Conservation (phyloP, 192 early-diverging fungal species). For the Linnemannia exigua region DNA sequence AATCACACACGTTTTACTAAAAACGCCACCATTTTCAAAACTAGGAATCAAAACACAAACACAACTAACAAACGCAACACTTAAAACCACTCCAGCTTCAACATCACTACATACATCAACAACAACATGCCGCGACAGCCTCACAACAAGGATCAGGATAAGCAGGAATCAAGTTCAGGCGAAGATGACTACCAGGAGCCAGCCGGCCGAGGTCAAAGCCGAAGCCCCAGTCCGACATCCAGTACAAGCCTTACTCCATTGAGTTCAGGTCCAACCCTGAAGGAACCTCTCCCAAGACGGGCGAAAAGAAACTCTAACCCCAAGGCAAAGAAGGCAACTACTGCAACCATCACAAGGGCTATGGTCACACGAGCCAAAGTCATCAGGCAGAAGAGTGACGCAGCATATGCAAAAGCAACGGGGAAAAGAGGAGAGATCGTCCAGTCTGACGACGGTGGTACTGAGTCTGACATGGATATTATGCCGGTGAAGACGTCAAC, state of each 20-base stretch:
- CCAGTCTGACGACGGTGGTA: not conserved
- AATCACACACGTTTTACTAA: too few species aligned
- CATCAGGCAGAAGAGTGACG: not conserved
- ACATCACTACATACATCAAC: too few species aligned
- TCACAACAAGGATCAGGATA: not conserved
- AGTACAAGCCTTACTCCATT: not conserved
- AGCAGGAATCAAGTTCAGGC: not conserved
- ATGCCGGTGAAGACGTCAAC: not conserved
- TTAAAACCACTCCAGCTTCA: too few species aligned
- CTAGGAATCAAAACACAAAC: too few species aligned
- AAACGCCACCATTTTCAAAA: too few species aligned
- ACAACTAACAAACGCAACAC: not conserved
- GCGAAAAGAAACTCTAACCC: not conserved
- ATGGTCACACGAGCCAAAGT: not conserved
- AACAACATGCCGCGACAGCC: not conserved
- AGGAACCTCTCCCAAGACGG: not conserved
- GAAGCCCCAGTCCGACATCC: not conserved
- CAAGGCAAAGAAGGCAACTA: not conserved
- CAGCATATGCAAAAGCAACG: not conserved
- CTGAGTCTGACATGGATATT: not conserved
- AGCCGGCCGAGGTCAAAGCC: not conserved
- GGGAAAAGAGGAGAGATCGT: not conserved
- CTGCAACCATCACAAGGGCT: not conserved
- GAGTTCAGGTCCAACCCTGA: not conserved
- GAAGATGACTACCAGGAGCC: not conserved